A percentile compares a stretch with the other conserved stretches of the same genome.
Evolutionary conservation across 2,329 filamentous ascomycete species (phyloP).

Genomic region (Ophiobolus disseminans): DNA sequence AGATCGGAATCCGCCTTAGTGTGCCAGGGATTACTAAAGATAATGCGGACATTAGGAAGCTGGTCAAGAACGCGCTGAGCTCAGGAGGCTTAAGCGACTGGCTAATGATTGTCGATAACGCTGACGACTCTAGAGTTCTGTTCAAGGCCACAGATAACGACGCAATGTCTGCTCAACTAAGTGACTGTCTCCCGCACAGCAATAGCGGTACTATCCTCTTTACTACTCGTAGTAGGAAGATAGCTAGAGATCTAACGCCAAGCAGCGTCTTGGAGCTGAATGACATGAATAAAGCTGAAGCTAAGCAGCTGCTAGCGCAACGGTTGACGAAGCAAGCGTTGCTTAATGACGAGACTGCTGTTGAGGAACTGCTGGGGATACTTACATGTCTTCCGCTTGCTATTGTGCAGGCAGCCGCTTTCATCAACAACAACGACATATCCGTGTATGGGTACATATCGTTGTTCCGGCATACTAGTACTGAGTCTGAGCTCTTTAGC

Average conservation of each 20-base stretch:
- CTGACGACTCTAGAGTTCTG: slow-evolving; percentile 49
- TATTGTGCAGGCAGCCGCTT: slow-evolving; percentile 21
- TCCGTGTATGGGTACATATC: slow-evolving; percentile 17
- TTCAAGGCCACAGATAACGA: slow-evolving; percentile 16
- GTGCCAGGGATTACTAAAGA: slow-evolving; percentile 32
- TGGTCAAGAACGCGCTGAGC: slow-evolving; percentile 48
- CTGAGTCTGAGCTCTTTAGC: slow-evolving; percentile 38
- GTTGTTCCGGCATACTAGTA: slow-evolving; percentile 29
- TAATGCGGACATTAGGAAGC: slow-evolving; percentile 44
- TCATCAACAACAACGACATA: slow-evolving; percentile 28
- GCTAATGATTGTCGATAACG: slow-evolving; percentile 57
- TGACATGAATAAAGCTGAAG: slow-evolving; percentile 25
- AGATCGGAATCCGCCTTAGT: slow-evolving; percentile 19
- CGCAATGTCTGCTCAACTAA: slow-evolving; percentile 12
- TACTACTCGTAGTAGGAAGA: slow-evolving; percentile 31
- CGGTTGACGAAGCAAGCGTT: slow-evolving; percentile 16
- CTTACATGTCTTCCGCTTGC: slow-evolving; percentile 21
- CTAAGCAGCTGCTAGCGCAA: slow-evolving; percentile 15
- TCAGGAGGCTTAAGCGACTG: slow-evolving; percentile 34
- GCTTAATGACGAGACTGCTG: slow-evolving; percentile 14
- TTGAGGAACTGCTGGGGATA: slow-evolving; percentile 37
- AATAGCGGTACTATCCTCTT: slow-evolving; percentile 41
- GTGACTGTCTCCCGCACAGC: slow-evolving; percentile 42
- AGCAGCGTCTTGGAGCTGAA: slow-evolving; percentile 28
- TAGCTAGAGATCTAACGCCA: slow-evolving; percentile 16